Conservation (phyloP, 257 asterid genomes). For the Capsicum baccatum region DNA sequence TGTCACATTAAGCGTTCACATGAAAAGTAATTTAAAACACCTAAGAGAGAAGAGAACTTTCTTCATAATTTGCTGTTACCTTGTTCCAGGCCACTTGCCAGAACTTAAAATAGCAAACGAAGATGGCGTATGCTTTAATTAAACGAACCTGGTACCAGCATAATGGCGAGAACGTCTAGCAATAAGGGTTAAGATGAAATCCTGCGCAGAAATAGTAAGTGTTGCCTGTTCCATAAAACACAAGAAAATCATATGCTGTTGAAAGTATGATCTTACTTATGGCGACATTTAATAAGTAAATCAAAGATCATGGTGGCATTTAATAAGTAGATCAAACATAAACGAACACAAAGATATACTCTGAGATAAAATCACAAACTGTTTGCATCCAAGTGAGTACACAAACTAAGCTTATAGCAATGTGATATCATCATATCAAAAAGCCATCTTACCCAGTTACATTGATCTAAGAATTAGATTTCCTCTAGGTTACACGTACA, state of each 20-base stretch:
- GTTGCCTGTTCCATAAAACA: slow-evolving; percentile 55
- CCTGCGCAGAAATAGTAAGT: slow-evolving; percentile 63
- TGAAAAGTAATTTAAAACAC: slow-evolving; percentile 26
- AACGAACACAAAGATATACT: not conserved
- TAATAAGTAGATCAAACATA: not conserved
- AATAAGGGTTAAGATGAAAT: slow-evolving; percentile 69
- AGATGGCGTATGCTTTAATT: not conserved
- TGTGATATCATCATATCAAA: slow-evolving; percentile 22
- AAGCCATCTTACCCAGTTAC: not conserved
- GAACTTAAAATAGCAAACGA: not conserved
- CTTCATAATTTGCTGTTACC: not conserved
- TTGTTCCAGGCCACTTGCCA: not conserved
- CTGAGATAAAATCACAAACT: not conserved
- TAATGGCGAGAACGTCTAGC: slow-evolving; percentile 98
- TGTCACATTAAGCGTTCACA: not conserved
- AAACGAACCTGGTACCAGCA: slow-evolving; percentile 90
- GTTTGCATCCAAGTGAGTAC: not conserved
- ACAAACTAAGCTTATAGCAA: not conserved
- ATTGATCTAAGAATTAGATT: slow-evolving; percentile 17
- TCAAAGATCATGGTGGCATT: not conserved
- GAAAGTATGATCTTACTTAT: not conserved
- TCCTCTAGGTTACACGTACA: not conserved
- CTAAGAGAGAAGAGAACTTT: not conserved
- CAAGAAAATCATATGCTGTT: not conserved
- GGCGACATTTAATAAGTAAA: slow-evolving; percentile 12